These are phyloP conservation scores for Eucalyptus sp. DNA, from an alignment of 345 rosid genomes.

Conservation along the genomic window DNA sequence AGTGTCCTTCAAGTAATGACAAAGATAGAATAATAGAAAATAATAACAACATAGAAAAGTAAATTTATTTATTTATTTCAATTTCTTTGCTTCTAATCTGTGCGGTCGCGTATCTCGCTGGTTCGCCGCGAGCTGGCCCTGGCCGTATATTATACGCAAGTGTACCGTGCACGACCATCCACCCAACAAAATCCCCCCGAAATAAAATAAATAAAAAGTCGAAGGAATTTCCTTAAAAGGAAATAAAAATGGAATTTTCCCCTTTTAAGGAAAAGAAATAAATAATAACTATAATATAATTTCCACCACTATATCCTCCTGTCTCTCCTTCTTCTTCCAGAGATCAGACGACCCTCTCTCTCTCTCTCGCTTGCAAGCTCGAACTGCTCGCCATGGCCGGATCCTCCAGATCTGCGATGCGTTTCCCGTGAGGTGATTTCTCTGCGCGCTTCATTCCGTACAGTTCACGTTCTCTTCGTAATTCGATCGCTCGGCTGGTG, in stretches of 20 bases:
- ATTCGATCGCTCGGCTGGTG: not conserved
- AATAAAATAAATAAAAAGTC: not conserved
- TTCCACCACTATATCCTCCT: not conserved
- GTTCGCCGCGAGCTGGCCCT: not conserved
- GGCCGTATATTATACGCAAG: not conserved
- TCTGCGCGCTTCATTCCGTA: not conserved
- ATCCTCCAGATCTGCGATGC: not conserved
- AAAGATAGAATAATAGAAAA: not conserved
- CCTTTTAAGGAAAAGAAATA: not conserved
- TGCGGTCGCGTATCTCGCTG: not conserved
- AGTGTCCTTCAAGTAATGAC: not conserved
- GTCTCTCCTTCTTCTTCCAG: not conserved
- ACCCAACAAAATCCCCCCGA: not conserved
- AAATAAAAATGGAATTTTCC: not conserved
- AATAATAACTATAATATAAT: not conserved
- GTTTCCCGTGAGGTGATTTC: not conserved
- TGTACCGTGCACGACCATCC: not conserved
- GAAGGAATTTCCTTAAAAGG: not conserved
- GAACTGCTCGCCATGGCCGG: not conserved
- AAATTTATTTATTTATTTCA: not conserved
- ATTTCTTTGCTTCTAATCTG: not conserved
- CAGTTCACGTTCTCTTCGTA: not conserved
- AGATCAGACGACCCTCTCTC: not conserved
- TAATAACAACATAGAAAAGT: not conserved
- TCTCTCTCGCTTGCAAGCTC: not conserved